phyloP scores from a whole-genome alignment of 345 rosid species.

The Laguncularia racemosa region DNA sequence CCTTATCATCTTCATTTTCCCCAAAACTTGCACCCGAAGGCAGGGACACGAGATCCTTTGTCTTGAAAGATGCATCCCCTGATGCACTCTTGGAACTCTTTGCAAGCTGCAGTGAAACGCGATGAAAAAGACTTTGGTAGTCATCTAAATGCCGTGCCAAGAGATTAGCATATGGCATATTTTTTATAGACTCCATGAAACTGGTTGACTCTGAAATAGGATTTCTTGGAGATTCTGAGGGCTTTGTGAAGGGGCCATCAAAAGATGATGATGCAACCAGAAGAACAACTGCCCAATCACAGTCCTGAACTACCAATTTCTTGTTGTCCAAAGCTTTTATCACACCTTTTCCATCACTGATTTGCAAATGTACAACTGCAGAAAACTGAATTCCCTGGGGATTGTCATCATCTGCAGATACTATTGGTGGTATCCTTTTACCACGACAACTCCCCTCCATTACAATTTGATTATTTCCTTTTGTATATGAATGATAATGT shows the following conservation, averaged over 20 bases:
- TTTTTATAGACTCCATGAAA: constrained; percentile 33
- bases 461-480: constrained; percentile 43
- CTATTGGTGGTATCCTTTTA: constrained; percentile 45
- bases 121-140: constrained; percentile 75
- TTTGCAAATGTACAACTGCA: constrained; percentile 53
- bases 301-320: constrained; percentile 58
- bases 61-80: constrained; percentile 8
- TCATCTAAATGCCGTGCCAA: constrained; percentile 58
- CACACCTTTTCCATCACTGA: constrained; percentile 39
- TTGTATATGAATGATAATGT: constrained; percentile 38
- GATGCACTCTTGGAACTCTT: constrained; percentile 29
- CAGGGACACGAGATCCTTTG: too few relatives aligned
- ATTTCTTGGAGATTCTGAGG: constrained; percentile 60
- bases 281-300: constrained; percentile 73
- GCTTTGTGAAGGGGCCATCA: constrained; percentile 73
- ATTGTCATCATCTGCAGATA: constrained; percentile 25
- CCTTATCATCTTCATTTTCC: constrained; percentile 15
- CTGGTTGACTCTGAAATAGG: constrained; percentile 41
- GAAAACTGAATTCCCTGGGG: constrained; percentile 72
- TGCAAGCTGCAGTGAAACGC: constrained; percentile 64
- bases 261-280: constrained; percentile 71
- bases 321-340: constrained; percentile 40
- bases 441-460: constrained; percentile 74
- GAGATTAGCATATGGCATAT: constrained; percentile 48
- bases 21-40: neutral